phyloP scores from a whole-genome alignment of 805 yeast species.

The Ogataea nitratoaversa region DNA sequence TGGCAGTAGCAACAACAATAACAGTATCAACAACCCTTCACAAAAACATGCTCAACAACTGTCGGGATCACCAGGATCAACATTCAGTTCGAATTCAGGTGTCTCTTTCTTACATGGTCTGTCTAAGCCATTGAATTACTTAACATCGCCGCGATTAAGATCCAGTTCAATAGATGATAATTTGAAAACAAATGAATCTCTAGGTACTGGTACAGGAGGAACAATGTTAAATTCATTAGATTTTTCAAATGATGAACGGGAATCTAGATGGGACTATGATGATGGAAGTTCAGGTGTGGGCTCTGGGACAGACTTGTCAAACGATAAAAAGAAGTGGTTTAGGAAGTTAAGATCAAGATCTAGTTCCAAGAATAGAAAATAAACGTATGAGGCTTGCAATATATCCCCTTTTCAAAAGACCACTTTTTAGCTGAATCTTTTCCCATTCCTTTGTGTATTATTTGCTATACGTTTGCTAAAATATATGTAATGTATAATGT shows the following conservation, averaged over 20 bases:
- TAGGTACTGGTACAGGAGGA: no score
- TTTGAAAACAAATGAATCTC: neutral
- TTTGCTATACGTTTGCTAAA: no score
- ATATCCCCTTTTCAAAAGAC: no score
- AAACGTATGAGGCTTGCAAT: no score
- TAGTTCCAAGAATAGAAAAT: slow-evolving; percentile 19
- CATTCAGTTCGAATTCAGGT: neutral
- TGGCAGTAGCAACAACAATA: neutral
- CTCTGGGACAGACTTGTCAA: no score
- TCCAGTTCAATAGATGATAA: slow-evolving; percentile 13
- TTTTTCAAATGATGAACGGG: slow-evolving; percentile 13
- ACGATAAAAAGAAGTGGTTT: slow-evolving; percentile 38
- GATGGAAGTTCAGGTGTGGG: no score
- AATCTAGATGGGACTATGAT: slow-evolving; percentile 27
- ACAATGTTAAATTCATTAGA: neutral
- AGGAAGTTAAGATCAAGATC: slow-evolving; percentile 36
- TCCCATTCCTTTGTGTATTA: no score
- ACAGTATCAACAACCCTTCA: neutral
- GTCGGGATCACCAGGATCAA: slow-evolving; percentile 2
- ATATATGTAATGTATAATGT: no score
- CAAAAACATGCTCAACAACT: neutral
- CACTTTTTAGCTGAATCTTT: no score
- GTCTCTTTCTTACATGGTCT: slow-evolving; percentile 9
- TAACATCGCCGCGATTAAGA: slow-evolving; percentile 13
- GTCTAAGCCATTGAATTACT: slow-evolving; percentile 14